These are phyloP conservation scores for Pseudocercospora fuligena DNA, from an alignment of 2,329 filamentous ascomycete genomes.

Conservation along the genomic window DNA sequence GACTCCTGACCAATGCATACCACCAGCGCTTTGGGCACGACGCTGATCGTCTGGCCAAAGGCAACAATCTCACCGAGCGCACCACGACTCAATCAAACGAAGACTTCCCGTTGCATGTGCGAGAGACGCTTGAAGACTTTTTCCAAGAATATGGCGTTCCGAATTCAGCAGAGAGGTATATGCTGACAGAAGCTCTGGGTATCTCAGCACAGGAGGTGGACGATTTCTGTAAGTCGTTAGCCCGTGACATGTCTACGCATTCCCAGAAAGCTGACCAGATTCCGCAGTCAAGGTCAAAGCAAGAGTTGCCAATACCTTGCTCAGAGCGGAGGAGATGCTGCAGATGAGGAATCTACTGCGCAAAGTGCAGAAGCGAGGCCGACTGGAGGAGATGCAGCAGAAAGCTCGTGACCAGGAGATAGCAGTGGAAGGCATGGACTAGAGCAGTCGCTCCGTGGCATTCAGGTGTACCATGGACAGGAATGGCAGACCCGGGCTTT, in stretches of 20 bases:
- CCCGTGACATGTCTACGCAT: background rate
- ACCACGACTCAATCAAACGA: background rate
- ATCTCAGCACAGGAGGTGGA: slow-evolving; percentile 11
- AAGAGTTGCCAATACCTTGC: background rate
- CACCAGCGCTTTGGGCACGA: background rate
- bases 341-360: slow-evolving; percentile 3
- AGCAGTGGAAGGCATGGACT: slow-evolving; percentile 13
- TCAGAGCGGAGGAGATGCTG: background rate
- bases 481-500: background rate
- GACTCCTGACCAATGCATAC: background rate
- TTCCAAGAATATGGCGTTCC: slow-evolving; percentile 18
- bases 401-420: slow-evolving; percentile 4
- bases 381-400: slow-evolving; percentile 10
- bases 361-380: slow-evolving; percentile 6
- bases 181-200: slow-evolving; percentile 20
- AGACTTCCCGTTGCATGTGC: slow-evolving; percentile 12
- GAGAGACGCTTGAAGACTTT: slow-evolving; percentile 23
- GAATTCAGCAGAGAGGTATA: slow-evolving; percentile 19
- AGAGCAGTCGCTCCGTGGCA: background rate
- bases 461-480: background rate
- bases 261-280: slow-evolving; percentile 3
- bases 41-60: slow-evolving; percentile 14
- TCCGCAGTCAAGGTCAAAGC: slow-evolving; percentile 7
- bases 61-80: background rate
- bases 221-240: slow-evolving; percentile 28